Conservation (phyloP, 78 protist species). For the Dictyostelium brefeldianum region DNA sequence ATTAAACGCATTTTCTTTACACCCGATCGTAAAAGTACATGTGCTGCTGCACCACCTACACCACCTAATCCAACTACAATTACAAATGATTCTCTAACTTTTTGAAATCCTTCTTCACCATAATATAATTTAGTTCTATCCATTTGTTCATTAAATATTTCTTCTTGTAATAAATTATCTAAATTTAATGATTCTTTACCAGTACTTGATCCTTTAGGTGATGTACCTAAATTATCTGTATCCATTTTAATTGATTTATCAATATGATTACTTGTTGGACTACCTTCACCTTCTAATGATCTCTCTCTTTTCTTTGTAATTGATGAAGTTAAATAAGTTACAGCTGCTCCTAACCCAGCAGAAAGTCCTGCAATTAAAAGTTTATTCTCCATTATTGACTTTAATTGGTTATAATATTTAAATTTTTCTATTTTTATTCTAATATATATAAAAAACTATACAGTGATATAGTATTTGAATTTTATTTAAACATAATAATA, state of each 20-base stretch:
- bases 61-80: conserved; percentile 88
- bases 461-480: no score
- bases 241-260: conserved; percentile 15
- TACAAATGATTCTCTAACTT: conserved; percentile 61
- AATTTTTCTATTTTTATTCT: not conserved
- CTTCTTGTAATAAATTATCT: conserved; percentile 13
- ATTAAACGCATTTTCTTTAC: conserved; percentile 80
- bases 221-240: not conserved
- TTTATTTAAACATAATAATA: no score
- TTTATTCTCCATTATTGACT: conserved; percentile 47
- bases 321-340: conserved; percentile 41
- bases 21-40: conserved; percentile 80
- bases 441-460: no score
- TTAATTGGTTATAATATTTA: not conserved
- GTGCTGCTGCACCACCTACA: conserved; percentile 83
- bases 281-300: not conserved
- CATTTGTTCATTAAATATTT: conserved; percentile 74
- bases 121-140: conserved; percentile 72
- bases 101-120: conserved; percentile 76
- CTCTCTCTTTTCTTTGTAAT: conserved; percentile 25
- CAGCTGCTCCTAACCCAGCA: conserved; percentile 66
- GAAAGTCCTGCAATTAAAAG: conserved; percentile 57
- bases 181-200: conserved; percentile 1
- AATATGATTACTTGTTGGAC: not conserved
- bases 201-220: not conserved